Evolutionary conservation across 2,329 filamentous ascomycete genomes (phyloP).

Genomic region (Pseudogymnoascus sp.): DNA sequence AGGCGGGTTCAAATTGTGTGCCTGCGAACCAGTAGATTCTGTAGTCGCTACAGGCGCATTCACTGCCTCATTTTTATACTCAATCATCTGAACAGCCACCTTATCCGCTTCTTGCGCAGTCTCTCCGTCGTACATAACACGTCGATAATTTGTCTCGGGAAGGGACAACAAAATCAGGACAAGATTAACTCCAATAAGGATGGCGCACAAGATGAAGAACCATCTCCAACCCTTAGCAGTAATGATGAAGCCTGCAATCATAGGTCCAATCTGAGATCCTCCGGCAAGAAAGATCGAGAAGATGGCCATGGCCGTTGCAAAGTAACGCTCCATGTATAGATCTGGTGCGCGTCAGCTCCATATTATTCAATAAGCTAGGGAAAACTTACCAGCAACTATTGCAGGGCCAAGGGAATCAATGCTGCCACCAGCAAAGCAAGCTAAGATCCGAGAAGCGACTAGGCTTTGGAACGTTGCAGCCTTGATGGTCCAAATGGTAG

Average conservation of each 20-base stretch:
- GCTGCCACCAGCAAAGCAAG: slow-evolving; percentile 23
- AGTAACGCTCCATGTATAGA: not conserved
- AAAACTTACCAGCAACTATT: slow-evolving; percentile 25
- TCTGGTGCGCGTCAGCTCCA: not conserved
- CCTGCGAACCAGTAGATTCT: slow-evolving; percentile 17
- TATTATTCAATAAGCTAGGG: not conserved
- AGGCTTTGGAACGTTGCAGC: slow-evolving; percentile 27
- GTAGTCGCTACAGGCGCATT: not conserved
- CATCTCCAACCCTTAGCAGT: slow-evolving; percentile 30
- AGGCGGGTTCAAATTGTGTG: slow-evolving; percentile 12
- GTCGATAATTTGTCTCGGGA: slow-evolving; percentile 28
- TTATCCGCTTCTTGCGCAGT: slow-evolving; percentile 19
- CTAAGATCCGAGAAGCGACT: slow-evolving; percentile 27
- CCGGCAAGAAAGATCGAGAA: slow-evolving; percentile 28
- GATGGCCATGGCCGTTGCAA: slow-evolving; percentile 26
- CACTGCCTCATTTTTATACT: slow-evolving; percentile 10
- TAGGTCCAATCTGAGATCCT: slow-evolving; percentile 29
- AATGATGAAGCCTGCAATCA: slow-evolving; percentile 30
- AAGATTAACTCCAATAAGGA: slow-evolving; percentile 26
- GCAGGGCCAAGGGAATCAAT: slow-evolving; percentile 28
- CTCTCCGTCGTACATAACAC: slow-evolving; percentile 21
- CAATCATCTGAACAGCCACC: slow-evolving; percentile 16
- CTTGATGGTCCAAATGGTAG: slow-evolving; percentile 27
- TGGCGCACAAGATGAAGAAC: slow-evolving; percentile 30
- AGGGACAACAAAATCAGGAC: slow-evolving; percentile 27